Percentiles rank a stretch among this genome's conserved stretches.
phyloP scores from a whole-genome alignment of 805 yeast species.

The Teunomyces cretensis region DNA sequence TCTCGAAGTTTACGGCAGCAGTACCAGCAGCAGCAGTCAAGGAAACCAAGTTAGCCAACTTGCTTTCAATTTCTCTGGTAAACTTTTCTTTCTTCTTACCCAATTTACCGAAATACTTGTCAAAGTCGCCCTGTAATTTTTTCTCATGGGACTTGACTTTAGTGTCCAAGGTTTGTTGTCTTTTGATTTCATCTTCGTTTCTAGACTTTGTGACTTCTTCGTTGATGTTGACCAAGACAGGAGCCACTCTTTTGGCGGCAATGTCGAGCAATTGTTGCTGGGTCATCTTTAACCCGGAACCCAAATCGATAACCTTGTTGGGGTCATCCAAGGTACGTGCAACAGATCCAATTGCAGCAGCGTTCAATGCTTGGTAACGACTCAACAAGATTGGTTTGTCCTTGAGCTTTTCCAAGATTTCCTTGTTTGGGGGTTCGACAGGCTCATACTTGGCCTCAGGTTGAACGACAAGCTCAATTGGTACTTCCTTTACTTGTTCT shows the following conservation, averaged over 20 bases:
- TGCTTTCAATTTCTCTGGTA: constrained; percentile 40
- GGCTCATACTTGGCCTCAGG: constrained; percentile 36
- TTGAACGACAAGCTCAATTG: constrained; percentile 35
- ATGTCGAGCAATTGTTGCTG: constrained; percentile 55
- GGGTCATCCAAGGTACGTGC: constrained; percentile 48
- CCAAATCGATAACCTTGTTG: constrained; percentile 49
- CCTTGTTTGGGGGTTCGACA: constrained; percentile 35
- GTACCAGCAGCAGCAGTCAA: constrained; percentile 27
- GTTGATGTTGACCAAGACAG: constrained; percentile 51
- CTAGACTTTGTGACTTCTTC: constrained; percentile 47
- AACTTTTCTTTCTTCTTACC: constrained; percentile 39
- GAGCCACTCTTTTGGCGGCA: constrained; percentile 56
- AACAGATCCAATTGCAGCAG: constrained; percentile 47
- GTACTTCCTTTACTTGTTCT: constrained; percentile 26
- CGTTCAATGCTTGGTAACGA: constrained; percentile 50
- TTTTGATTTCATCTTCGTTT: constrained; percentile 42
- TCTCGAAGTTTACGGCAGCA: constrained; percentile 38
- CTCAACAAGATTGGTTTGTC: constrained; percentile 50
- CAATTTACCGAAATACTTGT: constrained; percentile 36
- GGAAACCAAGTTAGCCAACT: constrained; percentile 23
- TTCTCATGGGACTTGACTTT: constrained; percentile 35
- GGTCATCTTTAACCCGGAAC: constrained; percentile 54
- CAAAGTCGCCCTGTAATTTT: constrained; percentile 37
- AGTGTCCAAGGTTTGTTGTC: constrained; percentile 36
- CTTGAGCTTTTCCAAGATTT: constrained; percentile 35